Percentiles rank a stretch among this genome's conserved stretches.
These are phyloP conservation scores for Sphaerosporella brunnea DNA, from an alignment of 495 filamentous ascomycete genomes.

Conservation along the genomic window DNA sequence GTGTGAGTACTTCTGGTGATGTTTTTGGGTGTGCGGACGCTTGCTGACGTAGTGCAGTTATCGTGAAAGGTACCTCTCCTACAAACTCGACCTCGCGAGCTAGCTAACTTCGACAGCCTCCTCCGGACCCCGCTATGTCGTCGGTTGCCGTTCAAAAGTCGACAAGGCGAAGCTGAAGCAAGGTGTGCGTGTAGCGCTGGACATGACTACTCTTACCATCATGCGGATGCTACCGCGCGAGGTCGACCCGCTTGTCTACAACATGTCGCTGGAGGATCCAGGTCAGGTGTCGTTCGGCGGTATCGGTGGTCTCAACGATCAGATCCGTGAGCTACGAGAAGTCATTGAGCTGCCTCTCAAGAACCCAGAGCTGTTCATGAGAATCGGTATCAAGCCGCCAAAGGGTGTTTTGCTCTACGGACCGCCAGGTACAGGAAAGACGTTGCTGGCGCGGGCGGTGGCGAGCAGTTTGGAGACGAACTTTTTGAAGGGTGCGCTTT, in stretches of 20 bases:
- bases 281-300: slow-evolving; percentile 97
- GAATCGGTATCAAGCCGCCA: slow-evolving; percentile 96
- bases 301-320: slow-evolving; percentile 96
- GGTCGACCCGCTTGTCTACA: slow-evolving; percentile 97
- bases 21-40: slow-evolving; percentile 1
- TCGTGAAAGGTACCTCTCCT: slow-evolving; percentile 26
- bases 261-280: slow-evolving; percentile 98
- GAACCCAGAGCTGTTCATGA: slow-evolving; percentile 92
- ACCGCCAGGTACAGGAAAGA: slow-evolving; percentile 94
- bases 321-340: slow-evolving; percentile 93
- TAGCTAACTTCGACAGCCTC: slow-evolving; percentile 45
- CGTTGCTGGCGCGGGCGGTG: slow-evolving; percentile 81
- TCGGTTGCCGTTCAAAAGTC: slow-evolving; percentile 95
- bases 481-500: slow-evolving; percentile 63
- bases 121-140: slow-evolving; percentile 92
- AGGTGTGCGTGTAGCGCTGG: slow-evolving; percentile 90
- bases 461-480: slow-evolving; percentile 96
- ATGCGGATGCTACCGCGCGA: slow-evolving; percentile 99
- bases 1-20: slow-evolving; percentile 43
- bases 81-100: not conserved
- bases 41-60: slow-evolving; percentile 19
- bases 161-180: slow-evolving; percentile 95
- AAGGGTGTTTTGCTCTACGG: slow-evolving; percentile 97
- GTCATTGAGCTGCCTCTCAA: slow-evolving; percentile 97
- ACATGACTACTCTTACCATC: slow-evolving; percentile 99